Evolutionary conservation across 2,329 filamentous ascomycete species (phyloP).

Genomic region (Talaromyces sp.): DNA sequence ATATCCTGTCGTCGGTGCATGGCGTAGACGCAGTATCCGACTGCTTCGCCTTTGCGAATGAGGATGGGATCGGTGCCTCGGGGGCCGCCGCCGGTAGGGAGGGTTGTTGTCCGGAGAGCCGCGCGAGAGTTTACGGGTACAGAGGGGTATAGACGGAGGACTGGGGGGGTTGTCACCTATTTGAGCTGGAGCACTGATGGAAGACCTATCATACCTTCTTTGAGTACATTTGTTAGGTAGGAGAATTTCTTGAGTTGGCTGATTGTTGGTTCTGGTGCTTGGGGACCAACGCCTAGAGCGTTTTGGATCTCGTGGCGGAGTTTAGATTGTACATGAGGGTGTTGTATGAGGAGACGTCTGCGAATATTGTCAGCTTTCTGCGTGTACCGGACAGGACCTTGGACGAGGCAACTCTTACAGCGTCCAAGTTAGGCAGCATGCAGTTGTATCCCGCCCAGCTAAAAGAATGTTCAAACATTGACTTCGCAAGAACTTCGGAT

Average conservation of each 20-base stretch:
- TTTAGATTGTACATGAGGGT: not conserved
- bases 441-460: not conserved
- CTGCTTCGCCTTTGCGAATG: conserved; percentile 60
- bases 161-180: not conserved
- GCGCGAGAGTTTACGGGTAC: conserved; percentile 46
- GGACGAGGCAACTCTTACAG: not conserved
- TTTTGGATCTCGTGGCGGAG: not conserved
- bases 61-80: conserved; percentile 59
- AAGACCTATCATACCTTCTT: not conserved
- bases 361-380: not conserved
- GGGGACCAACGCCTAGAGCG: not conserved
- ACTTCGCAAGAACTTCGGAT: not conserved
- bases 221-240: not conserved
- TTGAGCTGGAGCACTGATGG: not conserved
- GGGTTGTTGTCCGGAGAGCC: conserved; percentile 39
- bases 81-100: conserved; percentile 56
- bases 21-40: conserved; percentile 64
- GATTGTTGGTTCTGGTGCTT: not conserved
- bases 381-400: not conserved
- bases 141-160: conserved; percentile 44
- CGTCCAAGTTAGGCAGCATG: not conserved
- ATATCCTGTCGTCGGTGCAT: conserved; percentile 66
- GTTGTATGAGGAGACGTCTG: not conserved
- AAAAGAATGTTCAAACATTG: not conserved
- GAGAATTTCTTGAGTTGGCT: not conserved